A percentile compares a stretch with the other conserved stretches of the same genome.
phyloP scores from a whole-genome alignment of 139 green algal genomes.

The Chlorokybus atmophyticus region DNA sequence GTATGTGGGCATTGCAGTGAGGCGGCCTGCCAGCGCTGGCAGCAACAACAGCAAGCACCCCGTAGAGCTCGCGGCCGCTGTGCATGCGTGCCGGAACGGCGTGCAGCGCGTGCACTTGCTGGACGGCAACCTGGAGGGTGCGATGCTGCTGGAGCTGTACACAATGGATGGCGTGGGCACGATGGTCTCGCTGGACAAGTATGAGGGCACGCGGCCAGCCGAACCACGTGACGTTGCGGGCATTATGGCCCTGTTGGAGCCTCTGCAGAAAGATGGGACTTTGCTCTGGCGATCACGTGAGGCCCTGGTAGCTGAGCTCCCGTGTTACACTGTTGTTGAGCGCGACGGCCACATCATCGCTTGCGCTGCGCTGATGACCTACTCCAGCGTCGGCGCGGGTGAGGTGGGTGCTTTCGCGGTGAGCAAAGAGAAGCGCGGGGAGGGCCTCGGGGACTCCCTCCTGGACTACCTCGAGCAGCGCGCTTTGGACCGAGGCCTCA shows the following conservation, averaged over 20 bases:
- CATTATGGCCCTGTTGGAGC: constrained; percentile 45
- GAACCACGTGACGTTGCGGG: constrained; percentile 7
- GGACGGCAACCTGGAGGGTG: constrained; percentile 7
- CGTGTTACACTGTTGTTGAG: constrained; percentile 46
- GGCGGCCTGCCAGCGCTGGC: too few species aligned
- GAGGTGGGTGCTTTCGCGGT: constrained; percentile 86
- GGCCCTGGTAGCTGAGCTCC: constrained; percentile 36
- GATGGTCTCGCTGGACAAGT: constrained; percentile 69
- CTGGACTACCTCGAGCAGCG: constrained; percentile 54
- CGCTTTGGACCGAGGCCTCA: constrained; percentile 36
- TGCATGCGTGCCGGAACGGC: not conserved
- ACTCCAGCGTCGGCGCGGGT: constrained; percentile 28
- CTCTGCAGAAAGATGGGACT: constrained; percentile 46
- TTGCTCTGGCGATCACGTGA: constrained; percentile 40
- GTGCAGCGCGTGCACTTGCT: constrained; percentile 29
- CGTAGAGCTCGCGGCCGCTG: too few species aligned
- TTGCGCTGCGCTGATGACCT: constrained; percentile 55
- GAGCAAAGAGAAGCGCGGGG: constrained; percentile 45
- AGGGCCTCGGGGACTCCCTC: constrained; percentile 75
- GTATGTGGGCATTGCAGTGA: too few species aligned
- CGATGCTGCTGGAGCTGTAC: constrained; percentile 68
- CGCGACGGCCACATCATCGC: constrained; percentile 38
- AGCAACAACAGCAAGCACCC: too few species aligned
- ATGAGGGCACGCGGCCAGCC: constrained; percentile 77
- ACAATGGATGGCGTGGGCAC: constrained; percentile 77